Percentiles rank a stretch among this genome's conserved stretches.
These are phyloP conservation scores for Gardenia jasminoides DNA, from an alignment of 257 asterid genomes.

Conservation along the genomic window DNA sequence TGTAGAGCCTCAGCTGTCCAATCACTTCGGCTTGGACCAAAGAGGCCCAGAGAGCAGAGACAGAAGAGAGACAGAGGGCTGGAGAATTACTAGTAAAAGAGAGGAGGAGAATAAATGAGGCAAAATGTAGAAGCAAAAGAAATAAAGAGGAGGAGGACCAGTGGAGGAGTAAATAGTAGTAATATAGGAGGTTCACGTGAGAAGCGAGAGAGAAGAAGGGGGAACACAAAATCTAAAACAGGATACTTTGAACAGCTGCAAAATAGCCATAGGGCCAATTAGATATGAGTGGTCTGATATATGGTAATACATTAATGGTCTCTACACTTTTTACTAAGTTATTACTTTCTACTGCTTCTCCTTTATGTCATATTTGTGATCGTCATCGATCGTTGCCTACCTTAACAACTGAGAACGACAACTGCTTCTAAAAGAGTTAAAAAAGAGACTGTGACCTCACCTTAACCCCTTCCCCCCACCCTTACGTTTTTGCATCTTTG, in stretches of 20 bases:
- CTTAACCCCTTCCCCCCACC: background rate
- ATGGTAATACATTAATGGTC: too few species aligned
- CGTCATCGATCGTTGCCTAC: conserved; percentile 4
- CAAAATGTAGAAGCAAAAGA: too few species aligned
- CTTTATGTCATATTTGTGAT: conserved; percentile 9
- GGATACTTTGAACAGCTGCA: background rate
- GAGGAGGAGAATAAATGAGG: background rate
- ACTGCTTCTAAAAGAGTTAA: conserved; percentile 3
- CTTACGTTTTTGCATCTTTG: background rate
- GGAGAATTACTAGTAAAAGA: background rate
- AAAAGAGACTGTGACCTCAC: background rate
- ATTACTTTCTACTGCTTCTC: background rate
- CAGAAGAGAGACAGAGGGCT: background rate
- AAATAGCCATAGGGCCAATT: conserved; percentile 11
- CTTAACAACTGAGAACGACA: conserved; percentile 24
- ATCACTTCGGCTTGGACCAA: conserved; percentile 1
- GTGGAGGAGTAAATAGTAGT: too few species aligned
- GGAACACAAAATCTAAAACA: conserved; percentile 22
- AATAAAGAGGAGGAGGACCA: background rate
- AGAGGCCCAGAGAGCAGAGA: conserved; percentile 16
- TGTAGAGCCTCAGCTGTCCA: conserved; percentile 1
- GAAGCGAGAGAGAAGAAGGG: conserved; percentile 4
- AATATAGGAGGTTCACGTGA: conserved; percentile 24
- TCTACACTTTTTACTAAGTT: too few species aligned
- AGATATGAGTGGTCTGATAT: background rate